Conservation (phyloP, 2,329 filamentous ascomycete species). For the Emergomyces orientalis region DNA sequence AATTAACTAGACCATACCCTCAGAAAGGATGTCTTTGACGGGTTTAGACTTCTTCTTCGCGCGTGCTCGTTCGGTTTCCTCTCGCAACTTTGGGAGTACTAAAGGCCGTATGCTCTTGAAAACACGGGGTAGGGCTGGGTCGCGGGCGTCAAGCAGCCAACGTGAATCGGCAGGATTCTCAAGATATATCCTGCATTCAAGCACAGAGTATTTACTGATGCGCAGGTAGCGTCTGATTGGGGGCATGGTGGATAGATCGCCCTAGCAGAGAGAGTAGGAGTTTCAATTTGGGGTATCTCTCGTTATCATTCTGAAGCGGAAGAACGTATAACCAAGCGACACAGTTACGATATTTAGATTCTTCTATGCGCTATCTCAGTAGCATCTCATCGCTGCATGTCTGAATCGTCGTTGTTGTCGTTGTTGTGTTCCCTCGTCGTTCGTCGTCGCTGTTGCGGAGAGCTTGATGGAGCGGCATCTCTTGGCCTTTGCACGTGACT, state of each 20-base stretch:
- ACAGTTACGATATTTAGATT: neutral
- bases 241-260: conserved; percentile 53
- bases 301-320: neutral
- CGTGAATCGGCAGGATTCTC: conserved; percentile 77
- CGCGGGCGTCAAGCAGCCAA: conserved; percentile 72
- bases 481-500: no score
- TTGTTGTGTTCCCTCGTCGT: neutral
- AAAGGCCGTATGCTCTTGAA: conserved; percentile 77
- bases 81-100: conserved; percentile 80
- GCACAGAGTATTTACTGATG: conserved; percentile 83
- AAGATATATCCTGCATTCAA: conserved; percentile 95
- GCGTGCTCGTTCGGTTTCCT: conserved; percentile 59
- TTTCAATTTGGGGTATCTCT: neutral
- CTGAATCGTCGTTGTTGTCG: neutral
- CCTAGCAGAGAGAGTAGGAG: neutral
- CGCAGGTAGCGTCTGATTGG: conserved; percentile 82
- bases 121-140: conserved; percentile 69
- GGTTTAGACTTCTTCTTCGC: conserved; percentile 65
- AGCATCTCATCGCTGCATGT: neutral
- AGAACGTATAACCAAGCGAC: neutral
- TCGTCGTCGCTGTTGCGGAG: neutral
- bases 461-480: neutral
- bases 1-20: conserved; percentile 48
- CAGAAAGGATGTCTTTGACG: conserved; percentile 77
- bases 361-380: neutral